Evolutionary conservation across 2,329 filamentous ascomycete genomes (phyloP), one percentile per base, ranked within the genome.

Genomic region (Juglanconis oblonga): DNA sequence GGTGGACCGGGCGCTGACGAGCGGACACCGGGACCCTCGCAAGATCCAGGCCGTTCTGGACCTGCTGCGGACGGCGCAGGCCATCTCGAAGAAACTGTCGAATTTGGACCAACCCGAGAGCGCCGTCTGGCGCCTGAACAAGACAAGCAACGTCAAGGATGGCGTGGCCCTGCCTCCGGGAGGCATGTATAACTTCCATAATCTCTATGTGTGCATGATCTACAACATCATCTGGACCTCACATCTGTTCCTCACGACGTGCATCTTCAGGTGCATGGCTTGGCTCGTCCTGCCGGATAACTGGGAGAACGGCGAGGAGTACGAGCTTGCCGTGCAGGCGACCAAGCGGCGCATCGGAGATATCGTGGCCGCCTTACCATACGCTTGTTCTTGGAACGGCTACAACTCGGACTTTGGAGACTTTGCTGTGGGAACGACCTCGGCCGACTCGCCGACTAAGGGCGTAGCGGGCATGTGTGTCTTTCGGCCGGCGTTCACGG

Each of bases 1-100:
- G 42, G 55, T 66, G 5, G 86, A 86, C 64, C 90, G 83, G 59
- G 96, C 87, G 64, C 94, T 94, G 0, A 91, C 91, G 29, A 96
- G 78, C 0, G 92, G 92, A 67, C 58, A 64, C 29, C 61, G 65
- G 42, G 13, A 45, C 55, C 36, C 56, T 7, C 29, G 49, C 6
- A 53, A 48, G 32, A 53, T 53, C 32, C 40, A 53, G 10, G 32
- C 9, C 40, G 56, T 58, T 2, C 49, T 58, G 9, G 48, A 47
- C 24, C 50, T 58, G 49, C 49, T 58, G 11, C 56, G 56, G 32
- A 38, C 49, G 33, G 56, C 56, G 10, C 56, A 58, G 56, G 49
- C 49, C 24, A 53, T 58, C 17, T 51, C 51, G 6, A 53, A 48
- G 56, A 58, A 58, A 51, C 10, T 58, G 49, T 53, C 33, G 13